phyloP scores from a whole-genome alignment of 2,329 filamentous ascomycete species.

The Diaporthe sp. region DNA sequence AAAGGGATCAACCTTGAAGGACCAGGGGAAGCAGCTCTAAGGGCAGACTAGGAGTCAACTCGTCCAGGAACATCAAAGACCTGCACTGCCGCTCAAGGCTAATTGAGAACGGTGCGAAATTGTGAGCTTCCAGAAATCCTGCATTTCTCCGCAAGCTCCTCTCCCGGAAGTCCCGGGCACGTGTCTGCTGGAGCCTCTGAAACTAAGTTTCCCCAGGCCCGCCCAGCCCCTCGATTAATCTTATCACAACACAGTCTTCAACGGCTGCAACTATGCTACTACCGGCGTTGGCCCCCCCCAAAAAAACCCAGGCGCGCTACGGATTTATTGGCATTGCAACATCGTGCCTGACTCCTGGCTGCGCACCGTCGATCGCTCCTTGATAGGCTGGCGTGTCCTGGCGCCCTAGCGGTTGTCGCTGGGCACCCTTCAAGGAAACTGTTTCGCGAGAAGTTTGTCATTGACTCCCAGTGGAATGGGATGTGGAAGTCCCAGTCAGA shows the following conservation, averaged over 20 bases:
- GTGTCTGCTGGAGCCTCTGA: constrained; percentile 32
- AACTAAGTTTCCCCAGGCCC: constrained; percentile 37
- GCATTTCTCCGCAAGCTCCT: constrained; percentile 32
- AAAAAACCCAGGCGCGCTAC: not conserved
- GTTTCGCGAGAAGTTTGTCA: not conserved
- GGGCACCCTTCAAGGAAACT: not conserved
- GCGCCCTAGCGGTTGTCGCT: not conserved
- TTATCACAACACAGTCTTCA: constrained; percentile 15
- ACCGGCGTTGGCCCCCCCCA: not conserved
- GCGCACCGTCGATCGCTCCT: not conserved
- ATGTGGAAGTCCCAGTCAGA: too few species aligned
- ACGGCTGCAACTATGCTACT: constrained; percentile 17
- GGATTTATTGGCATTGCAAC: constrained; percentile 13
- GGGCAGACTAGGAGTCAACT: not conserved
- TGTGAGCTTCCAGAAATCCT: constrained; percentile 30
- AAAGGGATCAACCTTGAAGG: constrained; percentile 13
- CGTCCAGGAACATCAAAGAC: constrained; percentile 10
- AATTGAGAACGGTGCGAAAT: constrained; percentile 19
- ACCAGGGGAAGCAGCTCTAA: constrained; percentile 1
- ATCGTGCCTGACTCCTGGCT: not conserved
- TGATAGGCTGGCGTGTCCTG: not conserved
- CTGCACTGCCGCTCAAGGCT: constrained; percentile 9
- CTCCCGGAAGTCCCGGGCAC: constrained; percentile 34
- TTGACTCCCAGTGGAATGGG: not conserved
- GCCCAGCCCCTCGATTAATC: constrained; percentile 35